Evolutionary conservation across 208 protist genomes (phyloP).

Genomic region (Crithidia expoeki): DNA sequence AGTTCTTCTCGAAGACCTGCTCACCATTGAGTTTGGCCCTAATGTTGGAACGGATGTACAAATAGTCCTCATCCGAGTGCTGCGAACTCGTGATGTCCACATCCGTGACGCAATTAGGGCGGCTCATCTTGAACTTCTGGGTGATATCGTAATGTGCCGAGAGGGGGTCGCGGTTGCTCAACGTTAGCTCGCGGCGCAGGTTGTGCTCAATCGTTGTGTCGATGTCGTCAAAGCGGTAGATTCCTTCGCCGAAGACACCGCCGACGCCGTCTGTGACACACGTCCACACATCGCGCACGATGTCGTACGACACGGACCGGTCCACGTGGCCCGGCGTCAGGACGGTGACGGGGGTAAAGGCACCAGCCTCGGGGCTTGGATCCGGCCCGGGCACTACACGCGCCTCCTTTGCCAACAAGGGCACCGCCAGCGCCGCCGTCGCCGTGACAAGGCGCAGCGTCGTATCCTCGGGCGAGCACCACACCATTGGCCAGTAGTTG

Average conservation of each 20-base stretch:
- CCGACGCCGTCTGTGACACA: conserved; percentile 58
- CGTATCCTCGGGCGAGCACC: conserved; percentile 56
- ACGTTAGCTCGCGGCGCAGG: conserved; percentile 53
- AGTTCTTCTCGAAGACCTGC: conserved; percentile 59
- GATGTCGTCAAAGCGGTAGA: conserved; percentile 67
- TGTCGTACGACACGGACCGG: conserved; percentile 53
- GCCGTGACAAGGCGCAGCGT: conserved; percentile 42
- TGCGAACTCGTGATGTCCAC: conserved; percentile 50
- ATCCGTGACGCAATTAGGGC: conserved; percentile 48
- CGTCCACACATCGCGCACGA: conserved; percentile 55
- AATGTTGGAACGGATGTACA: conserved; percentile 55
- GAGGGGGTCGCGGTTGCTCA: conserved; percentile 67
- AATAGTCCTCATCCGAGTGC: conserved; percentile 45
- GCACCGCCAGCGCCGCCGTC: conserved; percentile 36
- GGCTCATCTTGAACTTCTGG: conserved; percentile 55
- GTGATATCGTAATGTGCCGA: conserved; percentile 54
- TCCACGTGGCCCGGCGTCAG: conserved; percentile 41
- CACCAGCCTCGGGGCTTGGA: conserved; percentile 44
- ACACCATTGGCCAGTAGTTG: conserved; percentile 75
- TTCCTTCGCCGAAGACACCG: conserved; percentile 68
- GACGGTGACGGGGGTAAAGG: conserved; percentile 49
- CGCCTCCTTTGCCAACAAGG: conserved; percentile 28
- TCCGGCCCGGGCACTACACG: conserved; percentile 26
- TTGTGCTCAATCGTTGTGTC: conserved; percentile 73
- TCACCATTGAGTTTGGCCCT: conserved; percentile 42